Conservation (phyloP, 257 asterid species). For the Cynanchum wilfordii region DNA sequence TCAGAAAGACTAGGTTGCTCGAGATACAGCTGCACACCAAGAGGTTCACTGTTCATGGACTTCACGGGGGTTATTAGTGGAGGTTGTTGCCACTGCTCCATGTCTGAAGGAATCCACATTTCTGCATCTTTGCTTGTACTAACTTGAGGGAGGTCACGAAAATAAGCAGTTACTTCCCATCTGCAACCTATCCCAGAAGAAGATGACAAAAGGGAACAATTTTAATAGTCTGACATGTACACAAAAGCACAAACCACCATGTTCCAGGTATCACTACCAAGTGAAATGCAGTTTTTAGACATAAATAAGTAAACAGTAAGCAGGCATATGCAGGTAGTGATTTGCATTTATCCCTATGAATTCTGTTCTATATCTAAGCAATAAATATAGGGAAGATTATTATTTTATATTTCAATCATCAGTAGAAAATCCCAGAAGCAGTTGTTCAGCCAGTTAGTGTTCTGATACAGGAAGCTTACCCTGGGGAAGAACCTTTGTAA, state of each 20-base stretch:
- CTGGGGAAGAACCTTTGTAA: conserved; percentile 57
- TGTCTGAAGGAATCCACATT: conserved; percentile 76
- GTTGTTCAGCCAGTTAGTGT: neutral
- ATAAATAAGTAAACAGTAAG: neutral
- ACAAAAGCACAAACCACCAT: neutral
- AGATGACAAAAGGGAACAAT: neutral
- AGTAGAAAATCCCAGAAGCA: neutral
- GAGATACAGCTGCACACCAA: conserved; percentile 73
- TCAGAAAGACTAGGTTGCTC: conserved; percentile 60
- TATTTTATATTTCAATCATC: neutral
- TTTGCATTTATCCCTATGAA: neutral
- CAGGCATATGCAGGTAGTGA: neutral
- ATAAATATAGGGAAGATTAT: neutral
- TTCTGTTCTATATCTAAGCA: neutral
- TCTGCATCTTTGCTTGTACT: conserved; percentile 55
- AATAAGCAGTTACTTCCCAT: conserved; percentile 87
- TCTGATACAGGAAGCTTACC: conserved; percentile 33
- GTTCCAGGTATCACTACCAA: neutral
- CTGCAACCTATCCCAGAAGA: conserved; percentile 53
- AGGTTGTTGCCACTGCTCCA: conserved; percentile 81
- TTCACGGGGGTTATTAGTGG: conserved; percentile 71
- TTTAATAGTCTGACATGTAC: neutral
- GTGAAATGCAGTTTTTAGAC: neutral
- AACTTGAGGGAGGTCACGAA: conserved; percentile 53
- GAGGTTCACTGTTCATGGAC: conserved; percentile 83